These are phyloP conservation scores for Dryadomyces quercivorus DNA, from an alignment of 2,329 filamentous ascomycete species.

Conservation along the genomic window DNA sequence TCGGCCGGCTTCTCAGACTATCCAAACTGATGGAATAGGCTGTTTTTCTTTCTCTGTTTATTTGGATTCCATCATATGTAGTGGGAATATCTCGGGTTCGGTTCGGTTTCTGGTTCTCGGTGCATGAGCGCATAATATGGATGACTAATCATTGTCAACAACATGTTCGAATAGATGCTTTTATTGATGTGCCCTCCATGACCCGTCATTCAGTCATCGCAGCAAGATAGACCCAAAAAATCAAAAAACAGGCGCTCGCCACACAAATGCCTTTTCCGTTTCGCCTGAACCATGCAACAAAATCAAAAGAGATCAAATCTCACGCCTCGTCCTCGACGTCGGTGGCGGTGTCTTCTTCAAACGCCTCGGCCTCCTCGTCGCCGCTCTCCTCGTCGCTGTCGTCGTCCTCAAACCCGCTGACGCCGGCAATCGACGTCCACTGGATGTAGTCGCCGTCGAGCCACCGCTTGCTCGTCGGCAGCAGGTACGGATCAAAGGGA, in stretches of 20 bases:
- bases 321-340: not conserved
- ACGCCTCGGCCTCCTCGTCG: conserved; percentile 5
- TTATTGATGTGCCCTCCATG: not conserved
- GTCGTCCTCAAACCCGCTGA: conserved; percentile 43
- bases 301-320: not conserved
- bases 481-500: conserved; percentile 90
- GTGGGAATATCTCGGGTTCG: too few relatives aligned
- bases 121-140: too few relatives aligned
- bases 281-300: not conserved
- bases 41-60: not conserved
- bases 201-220: too few relatives aligned
- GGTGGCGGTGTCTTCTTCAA: conserved; percentile 7
- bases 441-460: conserved; percentile 71
- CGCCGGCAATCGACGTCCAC: conserved; percentile 64
- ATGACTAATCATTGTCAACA: not conserved
- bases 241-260: not conserved
- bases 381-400: conserved; percentile 29
- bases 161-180: not conserved
- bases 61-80: too few relatives aligned
- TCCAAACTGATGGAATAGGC: conserved; percentile 9
- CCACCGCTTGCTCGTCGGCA: conserved; percentile 81
- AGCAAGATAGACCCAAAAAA: not conserved
- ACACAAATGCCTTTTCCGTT: not conserved
- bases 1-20: conserved; percentile 37
- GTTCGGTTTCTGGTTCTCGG: not conserved